phyloP scores from a whole-genome alignment of 768 basidiomycete species.

The Ramaria rubella region DNA sequence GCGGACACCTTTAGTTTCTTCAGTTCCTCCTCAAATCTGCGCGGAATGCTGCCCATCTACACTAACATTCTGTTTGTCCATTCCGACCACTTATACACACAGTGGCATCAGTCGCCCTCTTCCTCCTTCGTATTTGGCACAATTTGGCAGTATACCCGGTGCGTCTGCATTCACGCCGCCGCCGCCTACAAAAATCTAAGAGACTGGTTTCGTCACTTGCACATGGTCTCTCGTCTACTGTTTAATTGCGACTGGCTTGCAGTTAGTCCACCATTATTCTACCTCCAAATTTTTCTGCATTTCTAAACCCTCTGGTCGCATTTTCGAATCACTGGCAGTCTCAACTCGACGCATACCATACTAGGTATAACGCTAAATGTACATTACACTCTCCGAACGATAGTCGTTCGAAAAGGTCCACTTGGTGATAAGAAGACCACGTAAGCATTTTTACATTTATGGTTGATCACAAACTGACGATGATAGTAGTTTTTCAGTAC shows the following conservation, averaged over 20 bases:
- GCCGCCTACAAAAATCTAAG: too few species aligned
- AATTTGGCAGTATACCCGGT: constrained; percentile 5
- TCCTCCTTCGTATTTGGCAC: not conserved
- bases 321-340: not conserved
- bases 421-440: constrained; percentile 5
- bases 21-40: not conserved
- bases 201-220: too few species aligned
- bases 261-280: not conserved
- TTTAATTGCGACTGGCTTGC: too few species aligned
- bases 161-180: too few species aligned
- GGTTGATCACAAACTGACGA: not conserved
- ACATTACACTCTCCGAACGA: constrained; percentile 2
- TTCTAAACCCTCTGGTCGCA: not conserved
- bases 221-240: too few species aligned
- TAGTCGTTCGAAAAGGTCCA: not conserved
- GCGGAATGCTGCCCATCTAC: constrained; percentile 2
- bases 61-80: not conserved
- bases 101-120: not conserved
- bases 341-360: not conserved
- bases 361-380: not conserved
- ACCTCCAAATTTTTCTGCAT: not conserved
- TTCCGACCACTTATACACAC: constrained; percentile 4
- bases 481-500: constrained; percentile 37
- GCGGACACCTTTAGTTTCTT: not conserved
- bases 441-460: not conserved